Base-by-base conservation (phyloP, 306 rosid species). In the Gillenia trifoliata region DNA sequence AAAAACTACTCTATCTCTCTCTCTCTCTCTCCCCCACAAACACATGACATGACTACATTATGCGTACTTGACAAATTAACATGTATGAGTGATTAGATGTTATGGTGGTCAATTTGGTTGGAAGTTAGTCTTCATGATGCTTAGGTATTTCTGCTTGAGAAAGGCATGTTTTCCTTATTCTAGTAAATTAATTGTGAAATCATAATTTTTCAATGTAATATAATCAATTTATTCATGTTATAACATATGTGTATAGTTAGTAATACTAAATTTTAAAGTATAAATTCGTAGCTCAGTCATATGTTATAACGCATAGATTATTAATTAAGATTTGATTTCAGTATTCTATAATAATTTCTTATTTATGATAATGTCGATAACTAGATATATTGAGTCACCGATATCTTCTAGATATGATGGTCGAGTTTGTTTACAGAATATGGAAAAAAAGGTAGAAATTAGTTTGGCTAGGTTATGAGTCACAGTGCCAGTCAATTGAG, bases 51-150 rank as follows among this genome's bases (percentile, higher is more conserved):
- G 12, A 31, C 16, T 8, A 3, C 33, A 8, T 64, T 9, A 64
- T 20, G 16, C 68, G 47, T 4, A 10, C 38, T 33, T 33, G 45
- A 9, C 40, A 62, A 62, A 62, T 62, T 29, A 30, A 62, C 2
- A 62, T 25, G 40, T 30, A 8, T 19, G 6, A 6, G 2, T 62
- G 40, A 29, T 25, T 62, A 3, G 66, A 8, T 40, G 11, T 60
- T 62, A 16, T 64, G 17, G 10, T 1, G 28, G 28, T 31, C 45
- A 20, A 64, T 59, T 29, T 78, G 85, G 71, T 61, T 60, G 63
- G 83, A 83, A 74, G 68, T 64, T 59, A 22, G 82, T 71, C 75
- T 31, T 55, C 72, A 41, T 80, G 70, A 50, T 34, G 64, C 29
- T 29, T 16, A 15, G 40, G 41, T 30, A 60, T 28, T 28, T 60